Evolutionary conservation across 768 basidiomycete genomes (phyloP), one percentile per base, ranked within the genome.

Genomic region (Agrocybe pediades): DNA sequence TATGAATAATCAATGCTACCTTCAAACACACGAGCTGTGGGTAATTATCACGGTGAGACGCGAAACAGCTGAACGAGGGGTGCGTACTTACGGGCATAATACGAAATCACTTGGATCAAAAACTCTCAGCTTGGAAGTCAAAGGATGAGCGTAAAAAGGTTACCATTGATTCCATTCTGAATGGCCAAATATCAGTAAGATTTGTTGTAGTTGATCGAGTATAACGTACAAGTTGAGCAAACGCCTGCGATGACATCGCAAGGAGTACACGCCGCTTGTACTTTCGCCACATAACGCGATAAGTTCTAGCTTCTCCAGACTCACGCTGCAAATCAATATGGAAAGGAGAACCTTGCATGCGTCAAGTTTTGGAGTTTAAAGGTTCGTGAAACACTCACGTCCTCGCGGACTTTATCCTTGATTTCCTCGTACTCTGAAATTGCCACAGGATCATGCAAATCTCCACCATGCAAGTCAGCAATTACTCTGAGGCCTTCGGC

Each of bases 151-250:
- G 53, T 24, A 41, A 46, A 42, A n/a, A 45, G 24, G 77, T 49
- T 69, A 90, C 91, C 90, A 66, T 95, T 97, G 63, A 97, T 98
- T 55, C 95, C 95, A 68, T 96, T 96, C 92, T 96, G 46, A 7
- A 56, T 53, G 29, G 20, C 15, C 29, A 42, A 47, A 36, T n/a
- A n/a, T 27, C 33, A 29, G 46, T 58, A 40, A 64, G 56, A 48
- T 17, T 33, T 48, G 49, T 50, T 20, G 53, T 24, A 45, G 51
- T 24, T 46, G 16, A 39, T 47, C 41, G 19, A 52, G 36, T 27
- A 59, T 41, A 5, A 78, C 91, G 55, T 58, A 93, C 94, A 65
- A 97, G 74, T 66, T 97, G 95, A 40, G 95, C 95, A 71, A 97
- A 96, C 39, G 92, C 90, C 68, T 97, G 95, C 51, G 92, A 92